Evolutionary conservation across 2,329 filamentous ascomycete genomes (phyloP), one percentile per base, ranked within the genome.

Genomic region (Exophiala spinifera): DNA sequence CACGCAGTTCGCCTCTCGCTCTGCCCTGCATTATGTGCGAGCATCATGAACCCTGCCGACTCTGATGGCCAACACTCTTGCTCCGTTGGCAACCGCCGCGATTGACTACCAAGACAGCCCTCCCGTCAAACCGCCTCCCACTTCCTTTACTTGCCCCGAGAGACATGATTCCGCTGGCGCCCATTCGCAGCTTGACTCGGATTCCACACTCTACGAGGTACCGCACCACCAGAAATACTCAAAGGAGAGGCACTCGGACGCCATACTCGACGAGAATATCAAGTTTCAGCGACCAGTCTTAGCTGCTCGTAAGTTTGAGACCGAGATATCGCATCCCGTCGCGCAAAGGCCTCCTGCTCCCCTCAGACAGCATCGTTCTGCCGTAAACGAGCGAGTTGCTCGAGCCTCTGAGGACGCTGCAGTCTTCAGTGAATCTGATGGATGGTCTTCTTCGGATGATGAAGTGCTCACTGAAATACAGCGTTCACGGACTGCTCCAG

Each of bases 11-110:
- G 8, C 28, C 28, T 31, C 28, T 10, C 28, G 7, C 10, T 31
- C 28, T 5, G 28, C 28, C 6, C 28, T 31, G 28, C 28, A 31
- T 31, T 31, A 11, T 31, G 10, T 10, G 3, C 4, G 28, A 31
- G 28, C 3, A 31, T 31, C 39, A 42, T 19, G 21, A 21, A 20
- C 17, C 17, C 39, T 15, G 23, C 45, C 28, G 1, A 25, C 15
- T 37, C 6, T 10, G 3, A 62, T 62, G 60, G 60, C 60, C 13
- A 40, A 53, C 13, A 37, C 50, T 4, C 40, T 60, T 23, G 36
- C 52, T 28, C 57, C 51, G 23, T 20, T 55, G n/a, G 55, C 37
- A 4, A 46, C 53, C 19, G 44, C 51, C 14, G 42, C 54, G 13
- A 44, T 55, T 11, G 49, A 57, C 13, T 47, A 56, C 25, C 42